Percentiles rank a stretch among this genome's conserved stretches.
phyloP scores from a whole-genome alignment of 768 basidiomycete species.

The Kwoniella heveanensis region DNA sequence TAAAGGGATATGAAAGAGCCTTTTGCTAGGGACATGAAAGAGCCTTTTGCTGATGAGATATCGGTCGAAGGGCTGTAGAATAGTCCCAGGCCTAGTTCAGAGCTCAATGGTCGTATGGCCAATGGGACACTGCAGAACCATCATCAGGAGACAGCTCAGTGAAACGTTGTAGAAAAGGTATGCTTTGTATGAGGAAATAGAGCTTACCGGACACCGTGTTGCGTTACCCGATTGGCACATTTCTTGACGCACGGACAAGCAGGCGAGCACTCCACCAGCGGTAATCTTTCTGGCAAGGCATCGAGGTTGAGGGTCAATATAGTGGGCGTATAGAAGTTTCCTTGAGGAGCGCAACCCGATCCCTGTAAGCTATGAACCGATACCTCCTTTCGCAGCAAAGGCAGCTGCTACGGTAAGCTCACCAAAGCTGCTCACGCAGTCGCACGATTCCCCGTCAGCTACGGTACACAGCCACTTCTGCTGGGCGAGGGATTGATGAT shows the following conservation, averaged over 20 bases:
- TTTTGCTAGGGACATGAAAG: slow-evolving; percentile 41
- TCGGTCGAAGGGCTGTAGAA: slow-evolving; percentile 32
- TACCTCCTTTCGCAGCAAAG: background rate
- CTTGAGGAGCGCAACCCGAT: slow-evolving; percentile 9
- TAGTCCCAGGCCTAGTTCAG: slow-evolving; percentile 43
- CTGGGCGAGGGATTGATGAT: background rate
- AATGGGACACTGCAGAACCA: slow-evolving; percentile 29
- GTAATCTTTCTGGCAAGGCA: slow-evolving; percentile 46
- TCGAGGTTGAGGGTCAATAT: slow-evolving; percentile 43
- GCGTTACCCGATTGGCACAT: slow-evolving; percentile 48
- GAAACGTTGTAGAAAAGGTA: no score
- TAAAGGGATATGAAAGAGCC: slow-evolving; percentile 54
- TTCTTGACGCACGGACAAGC: slow-evolving; percentile 36
- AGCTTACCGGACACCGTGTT: slow-evolving; percentile 46
- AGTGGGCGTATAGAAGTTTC: slow-evolving; percentile 53
- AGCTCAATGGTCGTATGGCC: slow-evolving; percentile 8
- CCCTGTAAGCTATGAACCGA: background rate
- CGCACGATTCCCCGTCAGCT: slow-evolving; percentile 31
- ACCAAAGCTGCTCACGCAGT: slow-evolving; percentile 44
- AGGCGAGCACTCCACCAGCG: slow-evolving; percentile 54
- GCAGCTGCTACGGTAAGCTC: slow-evolving; percentile 3
- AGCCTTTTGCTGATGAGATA: slow-evolving; percentile 28
- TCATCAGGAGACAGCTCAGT: no score
- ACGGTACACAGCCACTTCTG: slow-evolving; percentile 24
- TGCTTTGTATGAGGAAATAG: no score